Evolutionary conservation across 1,284 basidiomycete species (phyloP), one percentile per base, ranked within the genome.

Genomic region (Somion occarium): DNA sequence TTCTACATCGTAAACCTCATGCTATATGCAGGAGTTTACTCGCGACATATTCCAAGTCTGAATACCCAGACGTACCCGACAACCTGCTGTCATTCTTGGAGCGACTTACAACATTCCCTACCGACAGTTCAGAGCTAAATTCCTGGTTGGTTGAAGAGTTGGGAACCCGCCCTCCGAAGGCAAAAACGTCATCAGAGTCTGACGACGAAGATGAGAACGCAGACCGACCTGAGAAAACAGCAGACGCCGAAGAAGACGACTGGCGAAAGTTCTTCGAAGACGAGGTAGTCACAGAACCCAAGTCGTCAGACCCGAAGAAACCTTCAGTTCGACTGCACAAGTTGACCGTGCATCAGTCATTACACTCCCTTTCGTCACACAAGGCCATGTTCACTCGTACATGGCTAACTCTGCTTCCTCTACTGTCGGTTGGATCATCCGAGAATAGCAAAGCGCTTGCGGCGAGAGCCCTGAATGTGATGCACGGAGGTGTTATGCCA

Each of bases 401-500:
- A 18, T 94, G 92, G 92, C 74, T 92, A 13, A 69, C 76, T 2
- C 70, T 94, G 9, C 69, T 93, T 1, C 82, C 88, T 0, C 75
- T 74, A 19, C 64, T 87, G 34, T 80, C 77, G 2, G 56, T 56
- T 41, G 67, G 61, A 34, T 64, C 75, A 50, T 49, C 58, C 18
- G 68, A 70, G 19, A 64, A 71, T 4, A 73, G 68, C 3, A 79
- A 74, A 54, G 67, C 69, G 2, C 61, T 82, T 5, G 72, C 76
- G 2, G 78, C 82, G 42, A 76, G 88, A 34, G 83, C 81, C 1
- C 69, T 97, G 45, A 85, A 87, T 56, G 76, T 93, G 7, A 80
- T 97, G 72, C 93, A 97, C 67, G 75, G 83, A 5, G 83, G 88
- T 12, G 87, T 97, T 19, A 71, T 97, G 62, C 94, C 94, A 0